Conservation (phyloP, 805 yeast species). For the Metschnikowia dekortorum region DNA sequence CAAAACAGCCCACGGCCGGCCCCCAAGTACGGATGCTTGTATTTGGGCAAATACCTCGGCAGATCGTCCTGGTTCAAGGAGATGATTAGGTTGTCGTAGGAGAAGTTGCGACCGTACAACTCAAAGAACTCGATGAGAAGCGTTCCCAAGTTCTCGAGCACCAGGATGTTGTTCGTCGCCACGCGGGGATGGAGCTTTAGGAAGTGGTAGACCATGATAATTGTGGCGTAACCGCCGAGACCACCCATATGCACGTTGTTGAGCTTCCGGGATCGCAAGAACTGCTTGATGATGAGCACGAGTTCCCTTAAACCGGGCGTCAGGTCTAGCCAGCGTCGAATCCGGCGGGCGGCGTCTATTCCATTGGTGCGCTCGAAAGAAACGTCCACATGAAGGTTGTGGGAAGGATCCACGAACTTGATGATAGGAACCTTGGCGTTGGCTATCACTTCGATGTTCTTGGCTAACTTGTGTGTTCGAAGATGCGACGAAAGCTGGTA, state of each 20-base stretch:
- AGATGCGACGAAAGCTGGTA: conserved; percentile 71
- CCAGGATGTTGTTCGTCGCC: conserved; percentile 58
- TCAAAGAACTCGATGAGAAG: conserved; percentile 88
- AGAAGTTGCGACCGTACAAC: conserved; percentile 84
- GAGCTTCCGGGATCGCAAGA: conserved; percentile 67
- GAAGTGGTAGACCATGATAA: conserved; percentile 78
- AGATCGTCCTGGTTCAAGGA: conserved; percentile 53
- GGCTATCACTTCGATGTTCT: conserved; percentile 77
- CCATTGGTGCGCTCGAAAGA: conserved; percentile 88
- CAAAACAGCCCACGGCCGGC: conserved; percentile 53
- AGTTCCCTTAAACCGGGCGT: conserved; percentile 81
- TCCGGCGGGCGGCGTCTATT: conserved; percentile 72
- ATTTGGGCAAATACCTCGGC: conserved; percentile 59
- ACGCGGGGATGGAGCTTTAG: conserved; percentile 75
- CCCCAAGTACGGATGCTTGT: conserved; percentile 46
- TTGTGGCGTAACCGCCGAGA: conserved; percentile 90
- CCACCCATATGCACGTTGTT: conserved; percentile 93
- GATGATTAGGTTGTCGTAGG: conserved; percentile 73
- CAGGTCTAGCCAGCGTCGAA: conserved; percentile 65
- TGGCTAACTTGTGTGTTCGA: conserved; percentile 57
- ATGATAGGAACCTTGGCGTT: conserved; percentile 92
- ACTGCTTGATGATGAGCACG: conserved; percentile 79
- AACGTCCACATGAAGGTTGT: conserved; percentile 76
- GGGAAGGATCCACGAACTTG: conserved; percentile 72
- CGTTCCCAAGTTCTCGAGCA: conserved; percentile 77